Conservation (phyloP, 2,329 filamentous ascomycete species). For the Arthrobotrys entomopaga region DNA sequence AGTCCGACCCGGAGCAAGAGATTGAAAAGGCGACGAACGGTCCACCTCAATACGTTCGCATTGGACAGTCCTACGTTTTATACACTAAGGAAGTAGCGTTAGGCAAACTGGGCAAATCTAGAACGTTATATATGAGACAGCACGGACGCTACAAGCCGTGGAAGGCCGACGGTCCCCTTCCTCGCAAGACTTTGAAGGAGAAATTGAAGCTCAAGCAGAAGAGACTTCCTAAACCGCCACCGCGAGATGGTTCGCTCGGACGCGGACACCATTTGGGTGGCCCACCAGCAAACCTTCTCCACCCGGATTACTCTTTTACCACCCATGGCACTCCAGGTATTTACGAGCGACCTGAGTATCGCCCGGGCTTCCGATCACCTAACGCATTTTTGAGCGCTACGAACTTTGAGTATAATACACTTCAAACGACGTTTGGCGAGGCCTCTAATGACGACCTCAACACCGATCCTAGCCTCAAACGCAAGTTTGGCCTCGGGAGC, state of each 20-base stretch:
- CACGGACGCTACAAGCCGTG: slow-evolving; percentile 52
- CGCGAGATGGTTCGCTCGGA: slow-evolving; percentile 36
- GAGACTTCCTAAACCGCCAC: slow-evolving; percentile 49
- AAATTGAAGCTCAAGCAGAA: slow-evolving; percentile 53
- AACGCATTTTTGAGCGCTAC: slow-evolving; percentile 41
- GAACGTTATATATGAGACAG: slow-evolving; percentile 53
- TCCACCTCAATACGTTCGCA: slow-evolving; percentile 50
- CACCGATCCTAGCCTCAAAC: slow-evolving; percentile 48
- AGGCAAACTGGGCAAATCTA: slow-evolving; percentile 45
- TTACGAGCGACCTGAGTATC: slow-evolving; percentile 50
- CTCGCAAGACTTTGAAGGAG: slow-evolving; percentile 52
- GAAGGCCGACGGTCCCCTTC: slow-evolving; percentile 50
- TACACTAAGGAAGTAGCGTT: slow-evolving; percentile 53
- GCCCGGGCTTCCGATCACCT: slow-evolving; percentile 43
- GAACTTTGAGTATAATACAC: slow-evolving; percentile 46
- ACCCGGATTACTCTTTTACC: slow-evolving; percentile 47
- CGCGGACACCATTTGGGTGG: slow-evolving; percentile 32
- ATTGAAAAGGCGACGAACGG: slow-evolving; percentile 47
- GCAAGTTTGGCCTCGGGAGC: slow-evolving; percentile 40
- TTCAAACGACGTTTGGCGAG: slow-evolving; percentile 36
- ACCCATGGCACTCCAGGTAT: slow-evolving; percentile 41
- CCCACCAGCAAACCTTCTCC: slow-evolving; percentile 20
- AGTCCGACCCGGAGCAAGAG: slow-evolving; percentile 49
- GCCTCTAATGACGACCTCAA: slow-evolving; percentile 42
- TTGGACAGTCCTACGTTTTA: slow-evolving; percentile 50